phyloP scores from a whole-genome alignment of 805 yeast species.

The Kodamaea hsintzibuensis region DNA sequence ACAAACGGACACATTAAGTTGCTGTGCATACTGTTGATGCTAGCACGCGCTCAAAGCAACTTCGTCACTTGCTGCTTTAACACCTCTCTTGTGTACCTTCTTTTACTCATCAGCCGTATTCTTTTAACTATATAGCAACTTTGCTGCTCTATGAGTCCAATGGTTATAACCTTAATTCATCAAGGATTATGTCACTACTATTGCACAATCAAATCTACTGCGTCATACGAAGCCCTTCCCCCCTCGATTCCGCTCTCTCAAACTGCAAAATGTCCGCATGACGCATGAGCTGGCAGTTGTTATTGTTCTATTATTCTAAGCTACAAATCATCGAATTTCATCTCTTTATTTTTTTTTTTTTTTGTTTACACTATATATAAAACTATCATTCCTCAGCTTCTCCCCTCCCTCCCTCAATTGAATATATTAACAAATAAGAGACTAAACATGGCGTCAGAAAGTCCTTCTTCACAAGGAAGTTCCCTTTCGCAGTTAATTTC shows the following conservation, averaged over 20 bases:
- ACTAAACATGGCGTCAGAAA: conserved; percentile 5
- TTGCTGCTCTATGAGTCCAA: neutral
- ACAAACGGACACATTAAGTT: neutral
- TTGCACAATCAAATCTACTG: neutral
- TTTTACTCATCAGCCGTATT: neutral
- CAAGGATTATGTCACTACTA: neutral
- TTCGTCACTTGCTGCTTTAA: neutral
- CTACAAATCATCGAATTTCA: conserved; percentile 1
- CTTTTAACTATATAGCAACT: neutral
- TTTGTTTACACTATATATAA: neutral
- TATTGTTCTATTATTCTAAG: neutral
- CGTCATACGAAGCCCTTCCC: neutral
- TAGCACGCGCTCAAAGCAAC: neutral
- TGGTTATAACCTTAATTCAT: neutral
- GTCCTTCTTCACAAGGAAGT: conserved; percentile 10
- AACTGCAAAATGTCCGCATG: neutral
- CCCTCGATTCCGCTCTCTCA: neutral
- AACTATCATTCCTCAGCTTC: too few relatives aligned
- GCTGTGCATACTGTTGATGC: neutral
- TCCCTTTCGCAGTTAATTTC: conserved; percentile 54
- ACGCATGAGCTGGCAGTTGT: neutral
- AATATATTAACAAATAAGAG: too few relatives aligned
- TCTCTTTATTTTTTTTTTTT: conserved; percentile 2
- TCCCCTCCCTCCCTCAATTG: too few relatives aligned
- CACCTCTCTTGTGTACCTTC: too few relatives aligned